Evolutionary conservation across 345 rosid genomes (phyloP), one percentile per base, ranked within the genome.

Genomic region (Salix suchowensis): DNA sequence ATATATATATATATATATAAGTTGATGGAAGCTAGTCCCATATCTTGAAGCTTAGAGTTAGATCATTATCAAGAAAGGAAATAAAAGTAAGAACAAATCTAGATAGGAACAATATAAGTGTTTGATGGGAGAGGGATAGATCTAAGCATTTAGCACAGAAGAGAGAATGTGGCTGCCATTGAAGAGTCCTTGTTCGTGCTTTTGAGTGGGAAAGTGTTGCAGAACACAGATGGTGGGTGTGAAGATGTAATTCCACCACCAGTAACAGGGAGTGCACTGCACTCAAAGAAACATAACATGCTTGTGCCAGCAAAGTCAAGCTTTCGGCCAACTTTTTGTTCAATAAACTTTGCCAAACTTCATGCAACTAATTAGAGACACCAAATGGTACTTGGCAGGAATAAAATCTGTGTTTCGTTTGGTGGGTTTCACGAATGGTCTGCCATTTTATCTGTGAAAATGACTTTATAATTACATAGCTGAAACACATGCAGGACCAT

Each of bases 231-330:
- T 10, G 70, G 74, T 26, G 67, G 75, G 81, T 61, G 83, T 76
- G 82, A 81, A 80, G 76, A 71, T 46, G 84, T 71, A 75, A 81
- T 68, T 69, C 80, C 73, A 73, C 81, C 71, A 80, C 84, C 79
- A 72, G 76, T 58, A 75, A 61, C 75, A 79, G 79, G 64, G 93
- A 89, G 97, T 92, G 97, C 76, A 86, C 86, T 86, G 87, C 98
- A 92, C 97, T 92, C 97, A 87, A 94, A 92, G 93, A 80, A 88
- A 86, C 82, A 82, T 23, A 83, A 78, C 88, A 84, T 89, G 88
- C 86, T 84, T 74, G 77, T 88, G 83, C 84, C 88, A 84, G 78
- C 83, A 89, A 87, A 89, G 97, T 94, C 97, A 90, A 90, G 88
- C 90, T 94, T 94, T 82, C 96, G 92, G 96, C 94, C 77, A 75